Conservation (phyloP, 345 rosid species). For the Boechera retrofracta region DNA sequence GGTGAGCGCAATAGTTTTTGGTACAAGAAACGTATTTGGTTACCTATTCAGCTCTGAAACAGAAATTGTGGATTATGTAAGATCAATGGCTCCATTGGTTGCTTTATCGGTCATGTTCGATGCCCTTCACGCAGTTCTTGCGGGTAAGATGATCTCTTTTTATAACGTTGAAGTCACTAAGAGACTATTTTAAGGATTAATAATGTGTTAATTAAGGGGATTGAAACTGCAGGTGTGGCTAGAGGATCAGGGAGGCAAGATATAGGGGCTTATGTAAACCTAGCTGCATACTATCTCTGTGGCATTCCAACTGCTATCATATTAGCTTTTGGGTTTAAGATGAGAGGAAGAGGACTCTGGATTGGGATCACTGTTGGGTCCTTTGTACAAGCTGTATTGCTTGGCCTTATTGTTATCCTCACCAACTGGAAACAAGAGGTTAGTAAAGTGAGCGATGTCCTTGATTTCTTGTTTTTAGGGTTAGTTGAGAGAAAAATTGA, state of each 20-base stretch:
- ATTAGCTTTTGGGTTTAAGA: conserved; percentile 37
- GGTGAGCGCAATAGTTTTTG: conserved; percentile 30
- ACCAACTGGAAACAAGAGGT: conserved; percentile 51
- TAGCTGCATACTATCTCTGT: conserved; percentile 43
- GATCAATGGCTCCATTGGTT: conserved; percentile 40
- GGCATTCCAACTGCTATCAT: conserved; percentile 41
- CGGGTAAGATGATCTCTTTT: conserved; percentile 23
- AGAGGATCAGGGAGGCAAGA: conserved; percentile 52
- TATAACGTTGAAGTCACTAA: neutral
- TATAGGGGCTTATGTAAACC: conserved; percentile 45
- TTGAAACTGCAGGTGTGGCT: conserved; percentile 42
- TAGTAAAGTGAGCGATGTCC: neutral
- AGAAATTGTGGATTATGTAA: conserved; percentile 41
- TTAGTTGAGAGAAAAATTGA: neutral
- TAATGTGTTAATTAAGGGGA: neutral
- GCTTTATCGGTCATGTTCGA: conserved; percentile 39
- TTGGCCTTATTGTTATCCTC: conserved; percentile 32
- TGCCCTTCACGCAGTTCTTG: conserved; percentile 41
- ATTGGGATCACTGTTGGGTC: conserved; percentile 47
- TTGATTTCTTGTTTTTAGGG: too few relatives aligned
- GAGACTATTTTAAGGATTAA: neutral
- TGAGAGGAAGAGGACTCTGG: conserved; percentile 45
- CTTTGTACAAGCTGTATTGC: conserved; percentile 36
- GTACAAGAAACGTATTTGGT: conserved; percentile 42
- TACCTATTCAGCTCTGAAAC: conserved; percentile 44